Evolutionary conservation across 139 green algal genomes (phyloP), one percentile per base, ranked within the genome.

Genomic region (Auxenochlorella protothecoides): DNA sequence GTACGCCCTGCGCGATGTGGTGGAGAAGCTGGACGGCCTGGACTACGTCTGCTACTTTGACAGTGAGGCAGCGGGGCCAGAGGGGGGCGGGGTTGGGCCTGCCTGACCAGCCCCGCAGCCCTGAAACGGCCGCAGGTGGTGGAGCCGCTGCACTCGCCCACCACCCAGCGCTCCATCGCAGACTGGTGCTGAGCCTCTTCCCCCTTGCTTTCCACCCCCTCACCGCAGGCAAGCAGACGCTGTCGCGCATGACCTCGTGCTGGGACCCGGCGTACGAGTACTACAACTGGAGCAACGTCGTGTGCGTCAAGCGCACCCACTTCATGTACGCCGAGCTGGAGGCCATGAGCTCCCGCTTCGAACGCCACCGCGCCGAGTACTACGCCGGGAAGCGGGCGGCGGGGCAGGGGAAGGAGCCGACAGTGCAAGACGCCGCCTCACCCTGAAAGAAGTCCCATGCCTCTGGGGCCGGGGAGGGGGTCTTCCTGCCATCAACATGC

Each of bases 21-120:
- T 76, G 12, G 51, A 68, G 72, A 53, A 66, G 72, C 67, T 76
- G 44, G 67, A 76, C 11, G 53, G 53, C 16, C 12, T 65, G 54
- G 63, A 65, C 59, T 76, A 76, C 63, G 63, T 71, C 8, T 76
- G 72, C 72, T 76, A 76, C 59, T 70, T 65, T 6, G 72, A 76
- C 13, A 61, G 71, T 56, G 68, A 14, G 68, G 11, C 52, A 69
- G 9, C 11, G 57, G 9, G 57, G 57, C 57, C 57, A 11, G 9
- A 62, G 57, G 57, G 57, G 57, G 11, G 57, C 10, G 11, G 57
- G 57, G 57, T 10, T 15, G 57, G 57, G 57, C 57, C 9, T 10
- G 9, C 10, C 57, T 10, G 57, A 11, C 2, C 10, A 62, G 57
- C 2, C 9, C 10, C 11, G 57, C 57, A 62, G 57, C 57, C 11